Base-by-base conservation (phyloP, 1,284 basidiomycete genomes). In the Athelia psychrophila region DNA sequence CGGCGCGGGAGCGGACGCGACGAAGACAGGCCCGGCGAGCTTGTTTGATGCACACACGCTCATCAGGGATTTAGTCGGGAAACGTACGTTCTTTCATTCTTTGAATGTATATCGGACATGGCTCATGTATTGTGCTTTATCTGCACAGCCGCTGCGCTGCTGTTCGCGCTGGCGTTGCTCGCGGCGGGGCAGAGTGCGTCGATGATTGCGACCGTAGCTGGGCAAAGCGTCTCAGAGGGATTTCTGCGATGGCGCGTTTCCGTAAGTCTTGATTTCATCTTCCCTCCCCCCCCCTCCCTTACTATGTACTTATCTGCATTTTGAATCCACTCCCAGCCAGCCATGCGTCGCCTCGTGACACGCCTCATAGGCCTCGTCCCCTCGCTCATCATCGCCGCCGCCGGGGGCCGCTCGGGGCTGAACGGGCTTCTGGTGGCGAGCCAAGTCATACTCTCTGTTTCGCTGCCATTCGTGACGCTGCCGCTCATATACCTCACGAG, bases 171-270 rank as follows among this genome's bases (percentile, higher is more conserved):
- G n/a, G 87, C 87, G 1, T 71, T 93, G 1, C 72, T 93, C n/a
- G 86, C 83, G 48, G 80, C 89, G 0, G 91, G 91, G 2, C 90
- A 95, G 67, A 87, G 84, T 35, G 88, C 92, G 0, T 86, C 84
- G 36, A 84, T 95, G 56, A 91, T 91, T 0, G 90, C 88, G 2
- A 94, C 92, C 0, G 72, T 94, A 25, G 84, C 90, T 0, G 93
- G 93, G 0, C 83, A 94, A 66, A 80, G 91, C 50, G 87, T 95
- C 36, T 86, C 84, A 2, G 91, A 95, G 65, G 92, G 92, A 0
- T 93, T 93, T 67, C 81, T 95, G 58, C 79, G 86, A 55, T 94
- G 91, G 92, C 76, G 75, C 38, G 76, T 89, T 22, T 86, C 86
- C 51, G 85, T 86, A 64, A 59, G 84, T 66, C 27, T 50, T 13